These are phyloP conservation scores for Trypanosoma rangeli DNA, from an alignment of 208 protist species.

Conservation along the genomic window DNA sequence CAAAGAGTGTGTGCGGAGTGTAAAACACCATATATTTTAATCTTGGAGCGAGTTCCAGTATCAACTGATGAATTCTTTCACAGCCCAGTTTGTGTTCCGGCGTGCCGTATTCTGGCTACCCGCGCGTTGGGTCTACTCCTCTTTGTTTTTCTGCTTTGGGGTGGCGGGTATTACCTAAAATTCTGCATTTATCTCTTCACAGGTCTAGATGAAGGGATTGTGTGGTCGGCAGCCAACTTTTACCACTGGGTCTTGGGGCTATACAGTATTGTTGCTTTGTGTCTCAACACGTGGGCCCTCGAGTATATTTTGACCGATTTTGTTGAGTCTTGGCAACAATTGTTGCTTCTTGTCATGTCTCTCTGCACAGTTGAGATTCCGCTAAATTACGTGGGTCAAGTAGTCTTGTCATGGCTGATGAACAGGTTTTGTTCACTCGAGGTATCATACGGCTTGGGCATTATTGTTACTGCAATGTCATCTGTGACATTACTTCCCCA, in stretches of 20 bases:
- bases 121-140: background rate
- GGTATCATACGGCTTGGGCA: constrained; percentile 29
- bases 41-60: constrained; percentile 15
- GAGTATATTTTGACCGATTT: constrained; percentile 23
- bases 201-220: constrained; percentile 26
- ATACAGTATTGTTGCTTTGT: constrained; percentile 23
- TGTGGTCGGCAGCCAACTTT: constrained; percentile 24
- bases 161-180: constrained; percentile 33
- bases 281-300: constrained; percentile 19
- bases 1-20: constrained; percentile 32
- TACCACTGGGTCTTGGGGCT: constrained; percentile 31
- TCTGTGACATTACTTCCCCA: constrained; percentile 24
- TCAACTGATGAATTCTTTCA: constrained; percentile 5
- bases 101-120: background rate
- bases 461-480: constrained; percentile 16
- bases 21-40: constrained; percentile 31
- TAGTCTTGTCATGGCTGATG: constrained; percentile 17
- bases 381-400: constrained; percentile 27
- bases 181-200: constrained; percentile 25
- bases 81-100: constrained; percentile 22
- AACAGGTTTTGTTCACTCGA: constrained; percentile 20
- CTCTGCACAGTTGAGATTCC: constrained; percentile 21
- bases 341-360: constrained; percentile 25
- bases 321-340: constrained; percentile 23
- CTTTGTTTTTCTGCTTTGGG: constrained; percentile 16